Evolutionary conservation across 2,329 filamentous ascomycete genomes (phyloP), one percentile per base, ranked within the genome.

Genomic region (Colletotrichum eremochloae): DNA sequence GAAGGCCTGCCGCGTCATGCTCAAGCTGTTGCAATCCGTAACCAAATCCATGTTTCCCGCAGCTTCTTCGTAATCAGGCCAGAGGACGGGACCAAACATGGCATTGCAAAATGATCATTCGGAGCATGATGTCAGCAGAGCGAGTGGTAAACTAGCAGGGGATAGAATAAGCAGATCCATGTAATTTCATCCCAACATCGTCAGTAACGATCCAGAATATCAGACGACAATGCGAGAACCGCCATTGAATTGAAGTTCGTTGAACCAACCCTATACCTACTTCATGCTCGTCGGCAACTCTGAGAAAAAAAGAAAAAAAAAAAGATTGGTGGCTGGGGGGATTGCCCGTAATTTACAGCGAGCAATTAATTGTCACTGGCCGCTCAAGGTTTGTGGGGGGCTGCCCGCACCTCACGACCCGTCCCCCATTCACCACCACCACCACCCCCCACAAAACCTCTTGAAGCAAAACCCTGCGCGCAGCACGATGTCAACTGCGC

Each of bases 391-490:
- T 63, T 40, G 61, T 53, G 61, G 61, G 46, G 48, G 40, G 46
- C 18, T 18, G n/a, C 61, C 61, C 36, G 61, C 46, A 63, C 48
- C 15, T 53, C 33, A n/a, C 15, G 24, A 48, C 20, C n/a, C 38
- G 6, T 24, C 5, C 46, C 46, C n/a, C 20, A 24, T 24, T 24
- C 2, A 24, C 24, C 24, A 24, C 20, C 18, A n/a, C 4, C 20
- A 15, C 5, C 12, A 9, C 12, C 62, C 24, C 62, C 50, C 20
- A 36, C 62, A 64, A 64, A 64, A 33, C 38, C n/a, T 24, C 38
- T 33, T 20, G 46, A 55, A 36, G 62, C 62, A 64, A 64, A 64
- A 56, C 50, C 62, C 36, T 56, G 50, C 38, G 50, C 3, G 3
- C 18, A 36, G 8, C 50, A 55, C 29, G 7, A 56, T 56, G 50